Conservation (phyloP, 2,329 filamentous ascomycete species). For the Epichloe sp. region DNA sequence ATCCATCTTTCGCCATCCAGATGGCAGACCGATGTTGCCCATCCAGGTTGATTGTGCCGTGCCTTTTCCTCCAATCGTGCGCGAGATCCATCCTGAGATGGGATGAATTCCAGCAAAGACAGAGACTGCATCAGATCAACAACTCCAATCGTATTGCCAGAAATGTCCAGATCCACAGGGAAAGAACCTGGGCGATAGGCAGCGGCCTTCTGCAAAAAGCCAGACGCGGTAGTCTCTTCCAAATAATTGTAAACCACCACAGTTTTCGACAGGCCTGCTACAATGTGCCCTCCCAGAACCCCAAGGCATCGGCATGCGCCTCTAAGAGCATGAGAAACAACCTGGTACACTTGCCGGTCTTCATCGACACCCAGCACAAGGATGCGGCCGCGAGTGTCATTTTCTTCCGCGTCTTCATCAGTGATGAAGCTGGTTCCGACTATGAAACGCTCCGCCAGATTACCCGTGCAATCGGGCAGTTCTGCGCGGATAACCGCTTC, state of each 20-base stretch:
- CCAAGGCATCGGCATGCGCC: constrained; percentile 71
- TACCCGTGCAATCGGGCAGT: constrained; percentile 45
- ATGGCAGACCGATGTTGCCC: constrained; percentile 66
- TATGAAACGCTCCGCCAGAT: constrained; percentile 65
- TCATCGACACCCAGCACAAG: constrained; percentile 72
- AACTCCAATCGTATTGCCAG: constrained; percentile 64
- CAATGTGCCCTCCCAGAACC: constrained; percentile 62
- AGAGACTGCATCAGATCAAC: constrained; percentile 92
- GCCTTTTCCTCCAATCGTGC: constrained; percentile 60
- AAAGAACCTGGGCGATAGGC: constrained; percentile 72
- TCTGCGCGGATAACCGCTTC: constrained; percentile 73
- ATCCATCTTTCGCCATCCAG: constrained; percentile 66
- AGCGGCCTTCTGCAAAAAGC: constrained; percentile 54
- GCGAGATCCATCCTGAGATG: constrained; percentile 40
- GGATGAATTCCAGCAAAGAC: constrained; percentile 59
- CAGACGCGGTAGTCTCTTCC: constrained; percentile 41
- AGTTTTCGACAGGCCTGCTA: constrained; percentile 83
- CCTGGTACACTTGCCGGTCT: constrained; percentile 57
- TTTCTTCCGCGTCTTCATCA: constrained; percentile 39
- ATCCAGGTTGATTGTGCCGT: constrained; percentile 68
- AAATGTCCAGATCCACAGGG: constrained; percentile 67
- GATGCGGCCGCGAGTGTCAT: constrained; percentile 55
- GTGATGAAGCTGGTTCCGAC: constrained; percentile 72
- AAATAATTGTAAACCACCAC: constrained; percentile 47
- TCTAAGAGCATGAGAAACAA: constrained; percentile 57